A percentile compares a stretch with the other conserved stretches of the same genome.
Conservation (phyloP, 176 grass and related monocot species). For the Eleusine indica region DNA sequence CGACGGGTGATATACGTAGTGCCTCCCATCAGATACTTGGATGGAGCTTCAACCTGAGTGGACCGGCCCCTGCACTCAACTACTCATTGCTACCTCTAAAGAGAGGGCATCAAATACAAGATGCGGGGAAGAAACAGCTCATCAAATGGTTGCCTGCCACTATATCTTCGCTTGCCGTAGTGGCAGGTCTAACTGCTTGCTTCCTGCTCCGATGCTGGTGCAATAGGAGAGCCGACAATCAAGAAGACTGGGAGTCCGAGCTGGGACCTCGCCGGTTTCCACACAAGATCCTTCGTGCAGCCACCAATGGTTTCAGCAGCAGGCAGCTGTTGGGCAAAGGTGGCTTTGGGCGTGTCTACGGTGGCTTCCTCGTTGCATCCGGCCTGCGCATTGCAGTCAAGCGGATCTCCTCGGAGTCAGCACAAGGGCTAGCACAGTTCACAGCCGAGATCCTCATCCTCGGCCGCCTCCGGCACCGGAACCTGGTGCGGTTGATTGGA, state of each 20-base stretch:
- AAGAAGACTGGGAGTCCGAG: constrained; percentile 34
- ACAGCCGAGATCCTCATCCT: constrained; percentile 48
- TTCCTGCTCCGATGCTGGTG: neutral
- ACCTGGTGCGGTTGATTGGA: constrained; percentile 39
- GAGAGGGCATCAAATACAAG: too few relatives aligned
- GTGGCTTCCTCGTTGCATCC: constrained; percentile 13
- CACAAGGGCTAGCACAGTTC: constrained; percentile 47
- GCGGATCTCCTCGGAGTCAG: constrained; percentile 40
- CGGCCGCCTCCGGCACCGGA: constrained; percentile 48
- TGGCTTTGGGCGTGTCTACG: constrained; percentile 47
- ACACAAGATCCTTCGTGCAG: constrained; percentile 25
- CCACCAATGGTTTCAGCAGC: constrained; percentile 46
- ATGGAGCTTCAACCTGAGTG: neutral
- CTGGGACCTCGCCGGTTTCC: constrained; percentile 44
- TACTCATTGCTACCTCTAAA: too few relatives aligned
- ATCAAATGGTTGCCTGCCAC: neutral
- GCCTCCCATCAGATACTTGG: neutral
- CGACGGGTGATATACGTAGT: neutral
- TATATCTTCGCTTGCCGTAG: neutral
- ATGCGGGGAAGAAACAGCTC: neutral
- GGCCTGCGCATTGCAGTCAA: constrained; percentile 41
- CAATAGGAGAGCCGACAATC: neutral
- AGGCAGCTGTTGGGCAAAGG: constrained; percentile 33
- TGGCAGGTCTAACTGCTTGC: neutral
- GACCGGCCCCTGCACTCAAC: too few relatives aligned